phyloP scores from a whole-genome alignment of 768 basidiomycete genomes.

The Kwoniella shandongensis region DNA sequence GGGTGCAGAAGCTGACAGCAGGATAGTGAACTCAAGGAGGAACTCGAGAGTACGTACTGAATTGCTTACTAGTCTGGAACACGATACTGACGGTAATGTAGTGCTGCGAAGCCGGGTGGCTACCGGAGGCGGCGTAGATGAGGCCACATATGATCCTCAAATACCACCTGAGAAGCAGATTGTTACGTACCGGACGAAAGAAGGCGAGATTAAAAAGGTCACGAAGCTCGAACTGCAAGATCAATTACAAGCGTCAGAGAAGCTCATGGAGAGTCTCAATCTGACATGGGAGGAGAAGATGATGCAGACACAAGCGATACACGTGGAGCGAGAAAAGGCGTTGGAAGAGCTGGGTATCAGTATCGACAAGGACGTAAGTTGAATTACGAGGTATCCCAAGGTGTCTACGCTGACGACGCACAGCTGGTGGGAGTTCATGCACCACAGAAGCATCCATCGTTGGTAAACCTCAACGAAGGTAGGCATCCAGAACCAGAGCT shows the following conservation, averaged over 20 bases:
- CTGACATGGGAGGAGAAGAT: conserved; percentile 90
- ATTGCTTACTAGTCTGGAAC: too few relatives aligned
- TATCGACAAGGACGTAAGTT: conserved; percentile 73
- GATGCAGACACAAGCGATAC: conserved; percentile 84
- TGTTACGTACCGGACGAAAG: conserved; percentile 88
- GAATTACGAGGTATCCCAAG: neutral
- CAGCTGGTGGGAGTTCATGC: conserved; percentile 92
- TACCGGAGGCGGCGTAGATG: conserved; percentile 49
- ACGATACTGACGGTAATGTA: conserved; percentile 11
- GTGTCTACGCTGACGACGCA: neutral
- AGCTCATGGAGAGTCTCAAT: conserved; percentile 87
- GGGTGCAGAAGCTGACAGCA: conserved; percentile 1
- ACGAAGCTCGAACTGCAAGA: conserved; percentile 97
- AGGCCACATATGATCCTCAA: conserved; percentile 78
- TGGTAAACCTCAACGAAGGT: conserved; percentile 54
- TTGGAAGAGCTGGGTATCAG: conserved; percentile 96
- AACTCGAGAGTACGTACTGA: conserved; percentile 79
- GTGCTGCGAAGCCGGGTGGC: conserved; percentile 69
- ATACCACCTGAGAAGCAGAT: conserved; percentile 93
- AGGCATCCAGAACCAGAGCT: conserved; percentile 23
- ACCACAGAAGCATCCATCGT: conserved; percentile 69
- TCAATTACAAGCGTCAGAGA: conserved; percentile 73
- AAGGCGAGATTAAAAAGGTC: conserved; percentile 90
- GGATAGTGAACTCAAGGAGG: conserved; percentile 84
- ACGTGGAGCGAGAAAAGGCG: conserved; percentile 95